Evolutionary conservation across 805 yeast genomes (phyloP), one percentile per base, ranked within the genome.

Genomic region (Yarrowia hollandica): DNA sequence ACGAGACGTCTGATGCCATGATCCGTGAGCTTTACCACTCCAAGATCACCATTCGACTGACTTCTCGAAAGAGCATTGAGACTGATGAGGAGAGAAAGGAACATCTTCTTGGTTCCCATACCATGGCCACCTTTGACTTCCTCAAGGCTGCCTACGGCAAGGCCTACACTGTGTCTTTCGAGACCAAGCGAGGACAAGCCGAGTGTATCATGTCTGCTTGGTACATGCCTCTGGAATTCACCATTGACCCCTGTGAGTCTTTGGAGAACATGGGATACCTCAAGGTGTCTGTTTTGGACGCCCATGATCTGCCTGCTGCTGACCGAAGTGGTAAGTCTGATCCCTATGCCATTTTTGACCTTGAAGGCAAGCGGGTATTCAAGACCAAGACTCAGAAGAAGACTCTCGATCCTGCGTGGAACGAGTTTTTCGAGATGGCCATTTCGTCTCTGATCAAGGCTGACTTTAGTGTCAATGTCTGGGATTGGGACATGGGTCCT

Each of bases 401-500:
- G 78, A 90, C 97, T 0, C 77, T 94, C 65, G 81, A 87, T 61
- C 99, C 99, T n/a, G 80, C 75, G 1, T 94, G 92, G 90, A 85
- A 91, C 69, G 97, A 90, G 75, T 69, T 73, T 15, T 79, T 83
- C 41, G 71, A 77, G 12, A 75, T 84, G 35, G 79, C 79, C 31
- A 75, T 90, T 22, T 68, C 76, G 21, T 85, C 86, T 70, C 80
- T 89, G 68, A 82, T 79, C 60, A 82, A 82, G 66, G 82, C 88
- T 10, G 70, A 71, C 3, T 69, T 91, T 55, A 75, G 74, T 60
- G 76, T 88, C 59, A 80, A 77, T 60, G 82, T 88, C 14, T 78
- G 69, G 68, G 99, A 94, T 70, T 92, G 97, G 97, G 99, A 94
- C 72, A 82, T 92, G 64, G 96, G 96, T 64, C 84, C 89, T 44